Percentiles rank a stretch among this genome's conserved stretches.
phyloP scores from a whole-genome alignment of 345 rosid species.

The Ailanthus altissimus region DNA sequence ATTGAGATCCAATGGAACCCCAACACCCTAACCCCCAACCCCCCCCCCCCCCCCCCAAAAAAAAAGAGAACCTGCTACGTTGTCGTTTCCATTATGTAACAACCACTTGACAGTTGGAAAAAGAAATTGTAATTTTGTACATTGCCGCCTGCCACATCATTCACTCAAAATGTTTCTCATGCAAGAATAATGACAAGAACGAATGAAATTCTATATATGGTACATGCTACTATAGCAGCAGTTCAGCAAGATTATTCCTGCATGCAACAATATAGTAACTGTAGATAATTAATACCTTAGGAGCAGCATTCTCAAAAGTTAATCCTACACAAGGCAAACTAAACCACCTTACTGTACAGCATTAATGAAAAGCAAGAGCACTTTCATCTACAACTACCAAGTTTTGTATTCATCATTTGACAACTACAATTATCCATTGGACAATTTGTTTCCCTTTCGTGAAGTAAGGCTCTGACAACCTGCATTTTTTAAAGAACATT shows the following conservation, averaged over 20 bases:
- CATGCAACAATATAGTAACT: background rate
- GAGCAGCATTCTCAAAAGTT: background rate
- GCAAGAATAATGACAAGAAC: conserved; percentile 6
- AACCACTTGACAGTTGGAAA: conserved; percentile 12
- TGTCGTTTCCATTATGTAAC: conserved; percentile 4
- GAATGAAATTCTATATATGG: conserved; percentile 12
- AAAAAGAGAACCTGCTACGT: background rate
- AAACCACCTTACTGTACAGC: background rate
- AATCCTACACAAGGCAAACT: background rate
- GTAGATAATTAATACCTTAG: background rate
- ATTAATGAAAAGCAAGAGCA: background rate
- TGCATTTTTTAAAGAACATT: background rate
- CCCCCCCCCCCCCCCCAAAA: background rate
- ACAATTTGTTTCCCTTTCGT: background rate
- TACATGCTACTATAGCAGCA: background rate
- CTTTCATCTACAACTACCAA: background rate
- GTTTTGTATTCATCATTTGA: background rate
- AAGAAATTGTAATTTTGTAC: background rate
- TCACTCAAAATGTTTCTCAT: background rate
- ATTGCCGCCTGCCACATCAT: background rate
- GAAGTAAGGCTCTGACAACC: background rate
- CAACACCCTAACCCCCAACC: too few relatives aligned
- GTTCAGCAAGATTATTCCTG: background rate
- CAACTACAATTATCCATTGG: background rate
- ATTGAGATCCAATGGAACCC: background rate